A percentile compares a stretch with the other conserved stretches of the same genome.
These are phyloP conservation scores for Catunica adiposa DNA, from an alignment of 2,329 filamentous ascomycete genomes.

Conservation along the genomic window DNA sequence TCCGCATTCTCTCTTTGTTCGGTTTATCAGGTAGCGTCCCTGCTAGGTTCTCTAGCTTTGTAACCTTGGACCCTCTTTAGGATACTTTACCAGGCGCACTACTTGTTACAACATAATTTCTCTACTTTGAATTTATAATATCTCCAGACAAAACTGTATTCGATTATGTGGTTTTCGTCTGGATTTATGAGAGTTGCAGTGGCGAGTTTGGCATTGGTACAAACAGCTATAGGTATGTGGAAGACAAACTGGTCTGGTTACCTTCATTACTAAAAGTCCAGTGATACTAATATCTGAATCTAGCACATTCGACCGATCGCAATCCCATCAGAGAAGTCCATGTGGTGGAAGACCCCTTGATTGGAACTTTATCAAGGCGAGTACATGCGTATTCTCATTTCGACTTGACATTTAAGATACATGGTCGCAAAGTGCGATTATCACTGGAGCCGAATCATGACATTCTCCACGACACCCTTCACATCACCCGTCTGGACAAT, in stretches of 20 bases:
- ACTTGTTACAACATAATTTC: background rate
- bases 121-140: background rate
- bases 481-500: slow-evolving; percentile 51
- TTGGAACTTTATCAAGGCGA: slow-evolving; percentile 63
- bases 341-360: slow-evolving; percentile 54
- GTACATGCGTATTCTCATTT: slow-evolving; percentile 71
- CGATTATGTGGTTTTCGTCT: background rate
- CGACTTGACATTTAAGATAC: slow-evolving; percentile 65
- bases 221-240: slow-evolving; percentile 8
- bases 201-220: slow-evolving; percentile 8
- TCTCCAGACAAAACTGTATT: background rate
- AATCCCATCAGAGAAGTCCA: slow-evolving; percentile 63
- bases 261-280: background rate
- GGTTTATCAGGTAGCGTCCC: no score
- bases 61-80: no score
- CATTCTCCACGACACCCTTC: slow-evolving; percentile 61
- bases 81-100: background rate
- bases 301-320: slow-evolving; percentile 55
- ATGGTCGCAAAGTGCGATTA: slow-evolving; percentile 58
- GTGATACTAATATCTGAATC: slow-evolving; percentile 10
- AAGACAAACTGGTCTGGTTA: background rate
- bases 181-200: slow-evolving; percentile 4
- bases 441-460: slow-evolving; percentile 81
- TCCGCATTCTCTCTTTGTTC: background rate
- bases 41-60: no score